A percentile compares a stretch with the other conserved stretches of the same genome.
Conservation (phyloP, 2,329 filamentous ascomycete species). For the Ophiostoma angusticollis region DNA sequence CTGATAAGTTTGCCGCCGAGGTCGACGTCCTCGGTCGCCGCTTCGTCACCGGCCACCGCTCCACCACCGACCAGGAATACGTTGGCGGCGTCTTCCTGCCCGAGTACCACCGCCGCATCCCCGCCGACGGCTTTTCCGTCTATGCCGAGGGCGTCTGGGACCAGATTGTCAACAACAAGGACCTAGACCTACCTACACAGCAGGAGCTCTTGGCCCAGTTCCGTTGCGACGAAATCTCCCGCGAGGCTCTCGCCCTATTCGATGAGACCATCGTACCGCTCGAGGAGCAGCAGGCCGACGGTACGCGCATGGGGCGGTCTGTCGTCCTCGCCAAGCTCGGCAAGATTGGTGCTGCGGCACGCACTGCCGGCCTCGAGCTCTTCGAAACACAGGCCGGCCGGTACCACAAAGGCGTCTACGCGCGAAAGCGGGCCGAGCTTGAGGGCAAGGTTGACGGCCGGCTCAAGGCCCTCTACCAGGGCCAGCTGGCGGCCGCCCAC, state of each 20-base stretch:
- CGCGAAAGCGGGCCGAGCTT: constrained; percentile 71
- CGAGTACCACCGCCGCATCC: constrained; percentile 91
- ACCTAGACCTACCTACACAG: constrained; percentile 89
- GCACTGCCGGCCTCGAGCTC: constrained; percentile 60
- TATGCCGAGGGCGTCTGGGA: constrained; percentile 96
- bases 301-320: constrained; percentile 57
- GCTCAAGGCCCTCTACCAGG: constrained; percentile 74
- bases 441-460: constrained; percentile 78
- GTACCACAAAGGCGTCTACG: constrained; percentile 93
- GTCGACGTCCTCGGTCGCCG: constrained; percentile 67
- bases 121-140: constrained; percentile 88
- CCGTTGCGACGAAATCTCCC: constrained; percentile 89
- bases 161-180: constrained; percentile 97
- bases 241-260: constrained; percentile 75
- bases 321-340: constrained; percentile 66
- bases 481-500: constrained; percentile 79
- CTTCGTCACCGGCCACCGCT: constrained; percentile 67
- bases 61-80: constrained; percentile 55
- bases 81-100: constrained; percentile 77
- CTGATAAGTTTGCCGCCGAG: constrained; percentile 75
- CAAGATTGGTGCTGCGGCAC: constrained; percentile 54
- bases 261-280: constrained; percentile 71
- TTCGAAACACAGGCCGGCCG: constrained; percentile 85
- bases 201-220: constrained; percentile 96
- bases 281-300: constrained; percentile 73